A percentile compares a stretch with the other conserved stretches of the same genome.
Evolutionary conservation across 805 yeast species (phyloP).

Genomic region (Kluyveromyces nonfermentans): DNA sequence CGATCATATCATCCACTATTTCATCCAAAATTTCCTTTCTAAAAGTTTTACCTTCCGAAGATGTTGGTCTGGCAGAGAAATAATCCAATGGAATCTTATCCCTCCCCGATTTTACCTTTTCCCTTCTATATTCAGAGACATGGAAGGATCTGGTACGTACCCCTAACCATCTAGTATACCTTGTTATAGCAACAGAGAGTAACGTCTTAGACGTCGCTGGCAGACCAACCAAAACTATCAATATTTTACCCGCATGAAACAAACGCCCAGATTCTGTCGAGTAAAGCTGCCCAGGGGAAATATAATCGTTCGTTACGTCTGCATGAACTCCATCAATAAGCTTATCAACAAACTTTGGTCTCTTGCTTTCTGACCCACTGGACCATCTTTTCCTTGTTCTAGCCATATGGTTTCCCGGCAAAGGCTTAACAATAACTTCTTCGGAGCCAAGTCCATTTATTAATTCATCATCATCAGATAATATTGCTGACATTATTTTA

Average conservation of each 20-base stretch:
- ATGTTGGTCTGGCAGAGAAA: conserved; percentile 47
- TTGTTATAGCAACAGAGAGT: conserved; percentile 79
- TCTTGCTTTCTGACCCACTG: conserved; percentile 10
- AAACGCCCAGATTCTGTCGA: conserved; percentile 87
- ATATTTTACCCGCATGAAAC: conserved; percentile 91
- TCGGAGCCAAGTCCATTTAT: conserved; percentile 21
- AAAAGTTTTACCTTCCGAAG: conserved; percentile 38
- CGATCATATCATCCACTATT: conserved; percentile 59
- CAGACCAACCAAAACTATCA: conserved; percentile 80
- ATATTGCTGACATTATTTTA: conserved; percentile 23
- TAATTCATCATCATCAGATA: conserved; percentile 26
- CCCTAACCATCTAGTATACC: conserved; percentile 93
- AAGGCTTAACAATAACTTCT: conserved; percentile 28
- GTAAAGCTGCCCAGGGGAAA: conserved; percentile 88
- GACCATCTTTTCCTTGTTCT: conserved; percentile 46
- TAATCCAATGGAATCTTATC: conserved; percentile 59
- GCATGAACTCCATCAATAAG: conserved; percentile 58
- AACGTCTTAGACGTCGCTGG: conserved; percentile 97
- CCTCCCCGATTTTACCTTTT: conserved; percentile 22
- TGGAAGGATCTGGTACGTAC: conserved; percentile 89
- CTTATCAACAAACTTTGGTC: conserved; percentile 6
- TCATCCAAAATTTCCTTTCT: conserved; percentile 51
- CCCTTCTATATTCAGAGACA: conserved; percentile 81
- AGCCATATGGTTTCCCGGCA: conserved; percentile 48
- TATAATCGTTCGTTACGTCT: conserved; percentile 34